phyloP scores from a whole-genome alignment of 495 filamentous ascomycete species.

The Lasiosphaeria ovina region DNA sequence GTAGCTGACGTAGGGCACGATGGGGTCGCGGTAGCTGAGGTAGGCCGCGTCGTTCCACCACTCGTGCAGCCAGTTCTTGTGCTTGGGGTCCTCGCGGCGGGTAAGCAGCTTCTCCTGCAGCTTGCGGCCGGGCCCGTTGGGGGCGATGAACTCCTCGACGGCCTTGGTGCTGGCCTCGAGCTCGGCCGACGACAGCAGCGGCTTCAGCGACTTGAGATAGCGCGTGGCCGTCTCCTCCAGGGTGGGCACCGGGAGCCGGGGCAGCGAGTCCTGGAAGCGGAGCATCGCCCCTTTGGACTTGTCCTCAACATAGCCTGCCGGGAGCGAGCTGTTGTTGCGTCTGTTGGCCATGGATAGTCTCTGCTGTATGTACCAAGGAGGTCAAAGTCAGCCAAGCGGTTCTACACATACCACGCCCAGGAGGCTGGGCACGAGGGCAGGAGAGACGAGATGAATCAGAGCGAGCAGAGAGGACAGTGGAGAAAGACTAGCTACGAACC shows the following conservation, averaged over 20 bases:
- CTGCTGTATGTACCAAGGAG: conserved; percentile 17
- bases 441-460: no score
- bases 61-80: conserved; percentile 91
- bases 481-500: conserved; percentile 21
- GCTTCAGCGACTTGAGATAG: conserved; percentile 90
- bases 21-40: conserved; percentile 87
- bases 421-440: not conserved
- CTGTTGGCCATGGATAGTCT: conserved; percentile 50
- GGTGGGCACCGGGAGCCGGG: conserved; percentile 83
- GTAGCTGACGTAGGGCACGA: conserved; percentile 98
- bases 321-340: conserved; percentile 61
- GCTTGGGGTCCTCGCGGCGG: conserved; percentile 75
- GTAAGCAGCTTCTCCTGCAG: conserved; percentile 87
- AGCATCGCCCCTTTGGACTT: conserved; percentile 88
- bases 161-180: conserved; percentile 75
- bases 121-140: conserved; percentile 75
- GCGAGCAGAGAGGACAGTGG: no score
- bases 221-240: conserved; percentile 89
- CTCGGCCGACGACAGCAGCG: conserved; percentile 71
- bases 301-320: conserved; percentile 85
- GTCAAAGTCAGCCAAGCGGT: conserved; percentile 3
- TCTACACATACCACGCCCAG: not conserved
- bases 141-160: conserved; percentile 77
- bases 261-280: conserved; percentile 93
- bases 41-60: conserved; percentile 98